Percentiles rank a stretch among this genome's conserved stretches.
These are phyloP conservation scores for Aspergillus terreus DNA, from an alignment of 2,329 filamentous ascomycete genomes.

Conservation along the genomic window DNA sequence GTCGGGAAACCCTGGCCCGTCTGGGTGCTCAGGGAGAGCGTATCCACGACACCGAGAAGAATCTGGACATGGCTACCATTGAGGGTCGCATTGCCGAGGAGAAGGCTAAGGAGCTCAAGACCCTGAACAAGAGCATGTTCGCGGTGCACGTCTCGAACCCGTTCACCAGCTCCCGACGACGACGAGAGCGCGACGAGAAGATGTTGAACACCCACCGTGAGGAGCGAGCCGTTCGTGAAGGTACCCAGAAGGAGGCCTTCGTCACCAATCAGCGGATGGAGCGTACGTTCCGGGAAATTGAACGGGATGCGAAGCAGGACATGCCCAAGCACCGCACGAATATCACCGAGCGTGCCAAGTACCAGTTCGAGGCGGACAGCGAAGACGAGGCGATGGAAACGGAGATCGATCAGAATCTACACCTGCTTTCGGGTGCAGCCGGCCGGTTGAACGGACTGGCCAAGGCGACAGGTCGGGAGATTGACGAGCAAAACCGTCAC, in stretches of 20 bases:
- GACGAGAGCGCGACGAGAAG: constrained; percentile 62
- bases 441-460: constrained; percentile 70
- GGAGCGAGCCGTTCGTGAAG: constrained; percentile 56
- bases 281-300: constrained; percentile 61
- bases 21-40: constrained; percentile 76
- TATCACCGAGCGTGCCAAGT: constrained; percentile 65
- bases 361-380: constrained; percentile 73
- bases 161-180: constrained; percentile 67
- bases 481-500: constrained; percentile 72
- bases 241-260: constrained; percentile 53
- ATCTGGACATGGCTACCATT: constrained; percentile 74
- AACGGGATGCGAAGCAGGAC: constrained; percentile 47
- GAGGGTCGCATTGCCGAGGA: constrained; percentile 75
- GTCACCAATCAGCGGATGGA: constrained; percentile 57
- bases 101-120: constrained; percentile 78
- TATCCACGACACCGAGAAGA: constrained; percentile 76
- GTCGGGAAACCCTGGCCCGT: constrained; percentile 66
- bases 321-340: constrained; percentile 51
- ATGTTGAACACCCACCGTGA: constrained; percentile 62
- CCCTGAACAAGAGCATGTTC: constrained; percentile 86
- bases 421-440: constrained; percentile 59
- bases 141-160: constrained; percentile 74
- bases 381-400: constrained; percentile 67
- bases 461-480: constrained; percentile 68
- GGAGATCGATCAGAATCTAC: constrained; percentile 65